These are phyloP conservation scores for Leccinum truebloodii DNA, from an alignment of 768 basidiomycete species.

Conservation along the genomic window DNA sequence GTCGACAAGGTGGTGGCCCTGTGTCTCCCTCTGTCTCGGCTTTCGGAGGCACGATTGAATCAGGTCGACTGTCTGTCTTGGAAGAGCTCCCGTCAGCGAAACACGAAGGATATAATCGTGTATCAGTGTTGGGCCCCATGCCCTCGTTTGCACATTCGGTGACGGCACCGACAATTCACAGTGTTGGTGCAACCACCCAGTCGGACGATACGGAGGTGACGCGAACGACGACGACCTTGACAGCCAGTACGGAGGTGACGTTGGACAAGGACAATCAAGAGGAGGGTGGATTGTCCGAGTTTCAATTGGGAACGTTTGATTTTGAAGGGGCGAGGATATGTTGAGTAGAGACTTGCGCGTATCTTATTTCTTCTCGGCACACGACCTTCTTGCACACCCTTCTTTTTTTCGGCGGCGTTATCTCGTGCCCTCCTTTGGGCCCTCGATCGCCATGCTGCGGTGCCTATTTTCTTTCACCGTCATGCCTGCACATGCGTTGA, in stretches of 20 bases:
- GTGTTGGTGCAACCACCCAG: constrained; percentile 32
- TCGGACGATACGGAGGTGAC: constrained; percentile 34
- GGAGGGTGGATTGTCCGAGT: constrained; percentile 10
- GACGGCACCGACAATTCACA: constrained; percentile 33
- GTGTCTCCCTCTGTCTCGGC: constrained; percentile 54
- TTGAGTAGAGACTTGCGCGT: constrained; percentile 1
- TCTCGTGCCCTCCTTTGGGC: neutral
- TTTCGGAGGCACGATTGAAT: constrained; percentile 39
- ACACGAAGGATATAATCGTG: constrained; percentile 21
- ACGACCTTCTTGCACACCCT: neutral
- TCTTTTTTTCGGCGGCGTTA: constrained; percentile 12
- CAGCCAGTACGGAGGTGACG: constrained; percentile 16
- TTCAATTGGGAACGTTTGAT: constrained; percentile 23
- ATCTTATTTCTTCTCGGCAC: neutral
- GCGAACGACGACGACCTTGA: constrained; percentile 24
- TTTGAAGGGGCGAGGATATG: constrained; percentile 20
- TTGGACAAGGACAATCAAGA: constrained; percentile 16
- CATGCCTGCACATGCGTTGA: neutral
- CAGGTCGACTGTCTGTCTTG: constrained; percentile 23
- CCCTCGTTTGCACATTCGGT: constrained; percentile 32
- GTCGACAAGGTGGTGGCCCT: constrained; percentile 33
- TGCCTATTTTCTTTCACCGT: constrained; percentile 1
- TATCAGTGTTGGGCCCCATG: constrained; percentile 35
- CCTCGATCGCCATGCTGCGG: constrained; percentile 11
- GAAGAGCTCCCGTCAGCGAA: constrained; percentile 21